These are phyloP conservation scores for Aspergillus sp. DNA, from an alignment of 2,329 filamentous ascomycete genomes.

Conservation along the genomic window DNA sequence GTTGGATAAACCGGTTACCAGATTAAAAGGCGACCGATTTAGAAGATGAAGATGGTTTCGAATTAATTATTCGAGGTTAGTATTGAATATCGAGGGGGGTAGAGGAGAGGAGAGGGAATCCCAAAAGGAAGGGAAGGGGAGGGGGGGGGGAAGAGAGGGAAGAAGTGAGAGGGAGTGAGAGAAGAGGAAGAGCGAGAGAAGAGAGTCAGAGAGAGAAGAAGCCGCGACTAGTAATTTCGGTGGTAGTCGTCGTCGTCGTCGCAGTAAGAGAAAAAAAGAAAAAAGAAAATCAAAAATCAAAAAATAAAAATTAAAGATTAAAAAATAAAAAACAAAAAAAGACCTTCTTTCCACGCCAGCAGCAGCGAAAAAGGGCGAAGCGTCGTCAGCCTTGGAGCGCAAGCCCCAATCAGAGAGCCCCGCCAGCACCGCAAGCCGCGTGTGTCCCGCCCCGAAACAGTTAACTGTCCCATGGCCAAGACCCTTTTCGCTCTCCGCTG, in stretches of 20 bases:
- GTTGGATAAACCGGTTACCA: neutral
- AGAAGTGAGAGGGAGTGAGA: constrained; percentile 4
- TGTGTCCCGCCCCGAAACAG: constrained; percentile 32
- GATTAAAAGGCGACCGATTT: constrained; percentile 3
- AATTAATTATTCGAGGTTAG: constrained; percentile 1
- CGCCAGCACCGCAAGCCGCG: constrained; percentile 35
- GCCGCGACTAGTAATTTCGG: neutral
- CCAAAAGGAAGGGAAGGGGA: constrained; percentile 8
- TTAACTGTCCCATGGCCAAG: constrained; percentile 29
- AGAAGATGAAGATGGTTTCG: neutral
- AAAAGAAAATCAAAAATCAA: neutral
- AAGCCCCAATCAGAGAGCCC: constrained; percentile 36
- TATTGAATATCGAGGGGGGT: neutral
- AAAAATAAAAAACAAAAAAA: too few relatives aligned
- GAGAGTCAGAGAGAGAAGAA: constrained; percentile 9
- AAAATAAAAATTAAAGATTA: neutral
- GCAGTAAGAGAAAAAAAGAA: neutral
- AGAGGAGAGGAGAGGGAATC: constrained; percentile 1
- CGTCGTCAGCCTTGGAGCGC: constrained; percentile 37
- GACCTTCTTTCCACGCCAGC: constrained; percentile 20
- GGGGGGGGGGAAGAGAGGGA: constrained; percentile 16
- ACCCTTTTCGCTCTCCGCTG: constrained; percentile 20
- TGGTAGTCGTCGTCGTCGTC: constrained; percentile 1
- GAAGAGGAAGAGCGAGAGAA: constrained; percentile 13
- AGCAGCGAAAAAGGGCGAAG: constrained; percentile 20